Evolutionary conservation across 257 asterid species (phyloP), one percentile per base, ranked within the genome.

Genomic region (Orobanche coerulescens): DNA sequence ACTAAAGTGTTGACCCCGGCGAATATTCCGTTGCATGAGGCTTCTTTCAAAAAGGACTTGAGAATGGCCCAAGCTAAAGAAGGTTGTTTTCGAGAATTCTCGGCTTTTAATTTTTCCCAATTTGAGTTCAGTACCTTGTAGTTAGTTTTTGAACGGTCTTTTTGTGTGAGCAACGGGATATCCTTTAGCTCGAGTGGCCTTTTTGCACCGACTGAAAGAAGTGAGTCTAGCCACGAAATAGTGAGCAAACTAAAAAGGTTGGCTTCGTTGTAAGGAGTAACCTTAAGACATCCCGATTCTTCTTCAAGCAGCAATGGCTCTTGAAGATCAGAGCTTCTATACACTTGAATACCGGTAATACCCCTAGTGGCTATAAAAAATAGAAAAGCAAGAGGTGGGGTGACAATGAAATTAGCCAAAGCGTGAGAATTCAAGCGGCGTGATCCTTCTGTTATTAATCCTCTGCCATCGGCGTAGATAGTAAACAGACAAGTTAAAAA

Each of bases 141-240:
- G 64, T 84, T 84, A 6, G 84, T 72, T 71, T 87, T 87, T 39
- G 95, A 76, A 34, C 95, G 95, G 64, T 87, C 95, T 73, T 70
- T 74, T 16, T 81, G 85, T 0, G 90, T 83, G 15, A 87, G 94
- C 63, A 76, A 81, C 0, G 95, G 94, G 50, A 87, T 82, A 46
- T 88, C 95, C 57, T 78, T 88, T n/a, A 88, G 84, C 49, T 88
- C 96, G 16, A 88, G 89, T 2, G 96, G 96, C 65, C 87, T 85
- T 74, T 81, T 88, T 28, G 90, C 86, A 48, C 96, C 96, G 0
- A 62, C 56, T 14, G 96, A 88, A 55, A 88, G 93, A 72, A 88
- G 93, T 26, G 93, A 92, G 66, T 82, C 83, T 75, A 88, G 55
- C 96, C 96, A 88, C 37, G 95, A 88, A 68, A 88, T 85, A 56